Evolutionary conservation across 495 filamentous ascomycete genomes (phyloP).

Genomic region (Thermochaetoides thermophila): DNA sequence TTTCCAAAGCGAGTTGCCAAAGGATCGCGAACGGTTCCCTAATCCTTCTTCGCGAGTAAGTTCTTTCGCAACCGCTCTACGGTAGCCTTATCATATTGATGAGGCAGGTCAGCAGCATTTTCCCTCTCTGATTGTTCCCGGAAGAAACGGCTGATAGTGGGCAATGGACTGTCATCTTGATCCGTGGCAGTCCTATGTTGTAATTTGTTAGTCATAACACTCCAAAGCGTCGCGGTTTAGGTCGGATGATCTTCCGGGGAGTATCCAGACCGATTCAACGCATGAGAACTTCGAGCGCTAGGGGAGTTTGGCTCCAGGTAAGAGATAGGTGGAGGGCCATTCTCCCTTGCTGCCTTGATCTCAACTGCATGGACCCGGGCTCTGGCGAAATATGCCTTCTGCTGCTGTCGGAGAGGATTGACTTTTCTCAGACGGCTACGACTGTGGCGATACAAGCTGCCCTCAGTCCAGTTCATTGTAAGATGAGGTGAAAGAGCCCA

Average conservation of each 20-base stretch:
- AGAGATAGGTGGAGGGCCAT: slow-evolving; percentile 4
- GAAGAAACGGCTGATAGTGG: slow-evolving; percentile 11
- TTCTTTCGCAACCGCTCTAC: slow-evolving; percentile 10
- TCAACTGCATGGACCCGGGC: slow-evolving; percentile 15
- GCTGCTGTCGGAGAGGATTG: slow-evolving; percentile 16
- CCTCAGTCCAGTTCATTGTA: slow-evolving; percentile 38
- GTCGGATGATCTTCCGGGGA: too few species aligned
- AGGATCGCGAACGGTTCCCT: slow-evolving; percentile 6
- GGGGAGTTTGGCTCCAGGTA: slow-evolving; percentile 1
- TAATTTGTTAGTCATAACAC: too few species aligned
- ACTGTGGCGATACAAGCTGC: slow-evolving; percentile 23
- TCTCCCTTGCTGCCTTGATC: slow-evolving; percentile 6
- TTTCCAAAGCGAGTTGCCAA: not conserved
- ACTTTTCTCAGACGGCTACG: slow-evolving; percentile 20
- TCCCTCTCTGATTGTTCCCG: slow-evolving; percentile 2
- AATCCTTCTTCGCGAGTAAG: slow-evolving; percentile 11
- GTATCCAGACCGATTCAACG: slow-evolving; percentile 5
- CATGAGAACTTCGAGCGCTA: slow-evolving; percentile 4
- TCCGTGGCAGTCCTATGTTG: too few species aligned
- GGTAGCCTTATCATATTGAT: slow-evolving; percentile 5
- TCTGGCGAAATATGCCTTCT: slow-evolving; percentile 29
- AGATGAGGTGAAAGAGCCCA: too few species aligned
- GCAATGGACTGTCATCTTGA: too few species aligned
- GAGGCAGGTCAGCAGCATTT: too few species aligned
- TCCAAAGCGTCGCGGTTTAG: too few species aligned